Percentiles rank a stretch among this genome's conserved stretches.
These are phyloP conservation scores for Aureobasidium pullulans DNA, from an alignment of 2,329 filamentous ascomycete species.

Conservation along the genomic window DNA sequence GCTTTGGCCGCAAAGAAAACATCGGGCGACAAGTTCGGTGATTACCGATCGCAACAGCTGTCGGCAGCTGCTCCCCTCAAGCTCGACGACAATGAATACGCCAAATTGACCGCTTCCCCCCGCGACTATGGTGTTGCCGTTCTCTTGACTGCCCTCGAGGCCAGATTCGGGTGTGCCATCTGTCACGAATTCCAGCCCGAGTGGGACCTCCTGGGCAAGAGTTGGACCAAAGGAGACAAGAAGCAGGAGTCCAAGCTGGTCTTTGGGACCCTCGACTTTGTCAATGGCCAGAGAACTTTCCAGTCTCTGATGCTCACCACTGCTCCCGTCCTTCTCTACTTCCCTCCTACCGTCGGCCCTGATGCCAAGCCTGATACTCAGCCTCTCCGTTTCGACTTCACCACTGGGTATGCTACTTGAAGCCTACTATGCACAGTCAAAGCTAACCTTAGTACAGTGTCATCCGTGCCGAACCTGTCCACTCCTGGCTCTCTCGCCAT, in stretches of 20 bases:
- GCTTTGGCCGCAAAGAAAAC: conserved; percentile 59
- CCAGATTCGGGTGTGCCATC: conserved; percentile 74
- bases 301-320: conserved; percentile 94
- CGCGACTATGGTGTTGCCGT: conserved; percentile 79
- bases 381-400: conserved; percentile 79
- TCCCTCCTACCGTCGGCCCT: conserved; percentile 75
- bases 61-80: conserved; percentile 58
- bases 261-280: conserved; percentile 82
- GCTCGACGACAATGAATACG: conserved; percentile 69
- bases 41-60: conserved; percentile 62
- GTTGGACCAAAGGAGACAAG: conserved; percentile 82
- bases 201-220: conserved; percentile 78
- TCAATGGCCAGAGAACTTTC: conserved; percentile 75
- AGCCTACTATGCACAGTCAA: not conserved
- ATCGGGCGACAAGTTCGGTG: conserved; percentile 55
- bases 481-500: conserved; percentile 70
- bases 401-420: conserved; percentile 55
- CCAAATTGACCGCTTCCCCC: conserved; percentile 64
- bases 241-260: conserved; percentile 63
- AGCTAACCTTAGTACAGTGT: conserved; percentile 43
- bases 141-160: conserved; percentile 78
- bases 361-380: conserved; percentile 63
- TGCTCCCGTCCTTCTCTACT: conserved; percentile 81
- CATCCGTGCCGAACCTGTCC: conserved; percentile 68
- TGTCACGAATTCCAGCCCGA: conserved; percentile 91